Conservation (phyloP, 805 yeast species). For the Maudiozyma turicensis region DNA sequence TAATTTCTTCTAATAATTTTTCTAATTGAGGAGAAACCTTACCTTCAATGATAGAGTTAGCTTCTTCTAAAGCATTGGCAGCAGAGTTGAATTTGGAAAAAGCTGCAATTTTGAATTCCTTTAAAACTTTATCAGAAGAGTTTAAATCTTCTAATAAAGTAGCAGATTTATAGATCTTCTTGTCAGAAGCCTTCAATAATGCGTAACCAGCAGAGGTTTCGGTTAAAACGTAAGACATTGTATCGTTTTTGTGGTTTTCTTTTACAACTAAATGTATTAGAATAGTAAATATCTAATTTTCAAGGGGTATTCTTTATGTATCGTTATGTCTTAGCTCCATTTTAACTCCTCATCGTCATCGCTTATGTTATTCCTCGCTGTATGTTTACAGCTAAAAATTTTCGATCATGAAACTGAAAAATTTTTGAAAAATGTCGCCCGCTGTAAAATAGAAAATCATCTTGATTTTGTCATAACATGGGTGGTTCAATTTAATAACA, state of each 20-base stretch:
- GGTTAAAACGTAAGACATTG: constrained; percentile 81
- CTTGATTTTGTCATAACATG: neutral
- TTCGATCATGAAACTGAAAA: constrained; percentile 2
- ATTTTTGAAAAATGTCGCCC: neutral
- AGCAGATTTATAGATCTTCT: constrained; percentile 84
- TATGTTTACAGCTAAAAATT: neutral
- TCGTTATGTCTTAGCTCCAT: neutral
- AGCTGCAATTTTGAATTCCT: constrained; percentile 88
- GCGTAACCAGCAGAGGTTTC: constrained; percentile 99
- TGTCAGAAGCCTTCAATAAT: constrained; percentile 92
- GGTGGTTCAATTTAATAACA: neutral
- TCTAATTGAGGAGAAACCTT: constrained; percentile 80
- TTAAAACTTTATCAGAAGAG: constrained; percentile 73
- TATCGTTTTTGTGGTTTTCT: neutral
- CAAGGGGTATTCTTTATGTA: neutral
- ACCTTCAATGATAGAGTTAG: constrained; percentile 86
- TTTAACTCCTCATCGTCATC: neutral
- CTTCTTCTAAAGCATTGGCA: constrained; percentile 92
- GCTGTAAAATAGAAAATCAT: neutral
- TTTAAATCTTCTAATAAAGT: constrained; percentile 66
- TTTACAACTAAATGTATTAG: neutral
- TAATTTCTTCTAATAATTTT: constrained; percentile 62
- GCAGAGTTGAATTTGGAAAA: constrained; percentile 93
- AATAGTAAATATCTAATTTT: no score
- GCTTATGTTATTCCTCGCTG: neutral